Evolutionary conservation across 768 basidiomycete genomes (phyloP).

Genomic region (Russula sp.): DNA sequence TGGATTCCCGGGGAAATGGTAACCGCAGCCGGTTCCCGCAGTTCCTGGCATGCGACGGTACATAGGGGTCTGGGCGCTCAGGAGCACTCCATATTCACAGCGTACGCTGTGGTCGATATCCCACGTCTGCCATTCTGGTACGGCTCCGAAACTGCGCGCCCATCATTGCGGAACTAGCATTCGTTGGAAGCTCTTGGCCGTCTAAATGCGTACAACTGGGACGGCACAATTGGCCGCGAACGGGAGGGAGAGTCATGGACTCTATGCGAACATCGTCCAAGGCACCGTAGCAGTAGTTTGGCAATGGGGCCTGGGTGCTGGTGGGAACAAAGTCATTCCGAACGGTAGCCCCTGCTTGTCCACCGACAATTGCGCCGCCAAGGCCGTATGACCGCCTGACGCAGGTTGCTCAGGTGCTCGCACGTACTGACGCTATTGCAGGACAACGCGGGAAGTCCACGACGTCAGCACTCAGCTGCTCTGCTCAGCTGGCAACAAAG

Average conservation of each 20-base stretch:
- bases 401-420: constrained; percentile 13
- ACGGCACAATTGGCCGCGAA: not conserved
- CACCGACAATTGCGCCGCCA: not conserved
- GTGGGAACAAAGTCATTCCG: not conserved
- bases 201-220: not conserved
- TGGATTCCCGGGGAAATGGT: not conserved
- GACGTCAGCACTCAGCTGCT: constrained; percentile 18
- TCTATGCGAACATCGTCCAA: not conserved
- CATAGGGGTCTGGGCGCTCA: not conserved
- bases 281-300: not conserved
- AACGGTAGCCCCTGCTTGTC: not conserved
- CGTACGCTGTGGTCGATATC: not conserved
- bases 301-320: not conserved
- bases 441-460: not conserved
- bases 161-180: constrained; percentile 1
- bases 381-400: not conserved
- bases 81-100: not conserved
- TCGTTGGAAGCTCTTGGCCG: not conserved
- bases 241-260: not conserved
- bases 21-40: not conserved
- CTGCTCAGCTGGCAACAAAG: constrained; percentile 1
- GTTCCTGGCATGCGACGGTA: not conserved
- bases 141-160: not conserved
- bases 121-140: constrained; percentile 6
- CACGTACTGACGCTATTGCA: not conserved